phyloP scores from a whole-genome alignment of 169 alveolate species.

The Perkinsus marinus region DNA sequence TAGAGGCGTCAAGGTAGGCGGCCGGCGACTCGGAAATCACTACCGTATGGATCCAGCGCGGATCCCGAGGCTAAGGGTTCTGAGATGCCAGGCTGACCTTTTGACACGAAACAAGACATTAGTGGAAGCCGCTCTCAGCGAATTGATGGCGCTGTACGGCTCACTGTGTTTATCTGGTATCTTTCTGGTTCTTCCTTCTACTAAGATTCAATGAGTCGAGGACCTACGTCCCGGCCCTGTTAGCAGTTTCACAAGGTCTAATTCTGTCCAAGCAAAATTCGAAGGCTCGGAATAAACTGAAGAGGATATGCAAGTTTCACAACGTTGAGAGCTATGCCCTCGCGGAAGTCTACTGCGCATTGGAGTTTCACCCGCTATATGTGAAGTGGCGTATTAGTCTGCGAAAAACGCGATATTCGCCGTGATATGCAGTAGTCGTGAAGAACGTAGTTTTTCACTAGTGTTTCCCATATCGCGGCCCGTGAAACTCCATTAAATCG shows the following conservation, averaged over 20 bases:
- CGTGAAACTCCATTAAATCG: too few relatives aligned
- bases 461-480: too few relatives aligned
- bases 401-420: too few relatives aligned
- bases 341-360: too few relatives aligned
- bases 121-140: neutral
- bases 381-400: too few relatives aligned
- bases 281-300: conserved; percentile 21
- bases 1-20: neutral
- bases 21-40: neutral
- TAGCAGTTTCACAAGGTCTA: conserved; percentile 57
- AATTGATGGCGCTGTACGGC: neutral
- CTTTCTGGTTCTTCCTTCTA: neutral
- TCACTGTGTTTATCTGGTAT: neutral
- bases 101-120: neutral
- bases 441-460: too few relatives aligned
- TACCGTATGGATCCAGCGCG: too few relatives aligned
- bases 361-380: too few relatives aligned
- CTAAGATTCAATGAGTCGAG: conserved; percentile 10
- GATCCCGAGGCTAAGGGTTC: neutral
- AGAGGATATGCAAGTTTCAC: conserved; percentile 16
- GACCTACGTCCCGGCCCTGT: conserved; percentile 62
- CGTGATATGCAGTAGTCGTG: too few relatives aligned
- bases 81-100: neutral
- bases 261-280: conserved; percentile 39
- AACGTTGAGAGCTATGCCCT: too few relatives aligned